Percentiles rank a stretch among this genome's conserved stretches.
Conservation (phyloP, 2,329 filamentous ascomycete species). For the Cladosporium sphaerospermum region DNA sequence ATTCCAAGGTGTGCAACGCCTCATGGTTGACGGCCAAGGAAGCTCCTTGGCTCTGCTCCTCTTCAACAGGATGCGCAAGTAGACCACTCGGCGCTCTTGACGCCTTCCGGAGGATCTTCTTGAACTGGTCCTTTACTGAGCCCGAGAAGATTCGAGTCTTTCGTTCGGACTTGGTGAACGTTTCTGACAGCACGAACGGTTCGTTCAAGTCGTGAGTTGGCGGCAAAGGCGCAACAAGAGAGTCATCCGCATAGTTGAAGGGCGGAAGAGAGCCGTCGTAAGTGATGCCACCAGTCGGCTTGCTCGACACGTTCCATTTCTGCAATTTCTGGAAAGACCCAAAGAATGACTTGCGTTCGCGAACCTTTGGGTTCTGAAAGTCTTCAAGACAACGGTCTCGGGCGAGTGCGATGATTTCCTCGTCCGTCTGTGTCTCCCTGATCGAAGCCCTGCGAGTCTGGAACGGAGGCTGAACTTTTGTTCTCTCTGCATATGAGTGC, state of each 20-base stretch:
- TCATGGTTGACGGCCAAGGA: constrained; percentile 14
- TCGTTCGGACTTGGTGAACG: constrained; percentile 48
- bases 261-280: constrained; percentile 25
- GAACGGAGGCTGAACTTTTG: background rate
- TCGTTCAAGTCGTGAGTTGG: constrained; percentile 3
- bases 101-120: constrained; percentile 47
- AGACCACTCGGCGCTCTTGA: constrained; percentile 34
- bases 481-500: constrained; percentile 11
- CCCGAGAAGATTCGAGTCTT: constrained; percentile 44
- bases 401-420: constrained; percentile 25
- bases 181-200: background rate
- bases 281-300: background rate
- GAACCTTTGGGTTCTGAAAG: constrained; percentile 36
- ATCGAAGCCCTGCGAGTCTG: constrained; percentile 12
- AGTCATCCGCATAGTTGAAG: constrained; percentile 23
- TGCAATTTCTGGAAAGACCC: constrained; percentile 39
- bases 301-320: background rate
- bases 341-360: constrained; percentile 39
- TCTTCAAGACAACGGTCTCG: constrained; percentile 37
- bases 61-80: constrained; percentile 46
- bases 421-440: constrained; percentile 22
- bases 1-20: background rate
- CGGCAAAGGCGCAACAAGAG: constrained; percentile 12
- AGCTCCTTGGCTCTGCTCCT: constrained; percentile 24
- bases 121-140: constrained; percentile 56